These are phyloP conservation scores for Fusarium sp. DNA, from an alignment of 2,329 filamentous ascomycete species.

Conservation along the genomic window DNA sequence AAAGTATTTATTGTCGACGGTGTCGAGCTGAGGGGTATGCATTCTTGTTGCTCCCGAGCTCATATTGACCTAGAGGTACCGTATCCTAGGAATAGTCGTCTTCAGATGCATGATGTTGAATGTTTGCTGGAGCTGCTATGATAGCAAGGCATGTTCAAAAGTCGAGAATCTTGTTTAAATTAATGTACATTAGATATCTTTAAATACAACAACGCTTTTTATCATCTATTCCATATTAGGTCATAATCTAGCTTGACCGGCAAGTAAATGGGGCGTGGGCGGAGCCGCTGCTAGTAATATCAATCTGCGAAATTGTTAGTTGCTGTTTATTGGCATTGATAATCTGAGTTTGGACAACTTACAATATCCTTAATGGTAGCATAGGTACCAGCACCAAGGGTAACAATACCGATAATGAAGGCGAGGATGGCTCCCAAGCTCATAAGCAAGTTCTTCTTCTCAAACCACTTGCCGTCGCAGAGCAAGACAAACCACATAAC, in stretches of 20 bases:
- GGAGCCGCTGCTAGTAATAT: conserved; percentile 28
- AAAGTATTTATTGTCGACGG: too few species aligned
- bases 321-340: accelerated
- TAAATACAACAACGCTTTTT: conserved; percentile 14
- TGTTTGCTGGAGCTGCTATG: too few species aligned
- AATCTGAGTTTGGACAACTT: neutral
- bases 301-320: conserved; percentile 24
- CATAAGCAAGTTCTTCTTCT: conserved; percentile 35
- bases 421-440: conserved; percentile 36
- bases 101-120: too few species aligned
- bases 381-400: conserved; percentile 38
- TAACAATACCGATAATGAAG: conserved; percentile 37
- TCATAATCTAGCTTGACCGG: conserved; percentile 17
- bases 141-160: neutral
- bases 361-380: conserved; percentile 42
- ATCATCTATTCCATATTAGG: neutral
- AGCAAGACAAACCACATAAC: conserved; percentile 40
- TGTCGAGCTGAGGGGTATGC: too few species aligned
- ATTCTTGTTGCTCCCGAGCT: too few species aligned
- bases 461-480: conserved; percentile 36
- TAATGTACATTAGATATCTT: conserved; percentile 9
- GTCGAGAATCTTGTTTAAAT: conserved; percentile 1
- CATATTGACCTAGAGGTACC: too few species aligned
- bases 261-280: conserved; percentile 45
- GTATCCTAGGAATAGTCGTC: too few species aligned